phyloP scores from a whole-genome alignment of 1,139 yeast species.

The Scheffersomyces quercinus region DNA sequence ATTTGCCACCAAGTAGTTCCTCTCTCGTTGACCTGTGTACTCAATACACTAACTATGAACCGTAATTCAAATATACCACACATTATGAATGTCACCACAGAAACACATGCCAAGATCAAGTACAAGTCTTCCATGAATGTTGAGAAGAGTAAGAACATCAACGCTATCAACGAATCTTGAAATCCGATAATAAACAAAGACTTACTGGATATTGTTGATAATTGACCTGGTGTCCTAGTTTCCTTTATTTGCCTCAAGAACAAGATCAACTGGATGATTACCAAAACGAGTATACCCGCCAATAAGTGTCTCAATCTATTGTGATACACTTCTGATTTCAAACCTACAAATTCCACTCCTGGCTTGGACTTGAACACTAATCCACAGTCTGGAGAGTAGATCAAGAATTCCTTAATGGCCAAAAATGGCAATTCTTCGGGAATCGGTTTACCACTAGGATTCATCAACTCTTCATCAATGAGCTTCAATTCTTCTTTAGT shows the following conservation, averaged over 20 bases:
- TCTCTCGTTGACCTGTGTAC: conserved; percentile 75
- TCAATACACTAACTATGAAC: conserved; percentile 66
- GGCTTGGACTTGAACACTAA: conserved; percentile 43
- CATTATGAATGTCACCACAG: conserved; percentile 68
- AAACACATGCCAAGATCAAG: conserved; percentile 66
- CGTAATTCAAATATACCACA: conserved; percentile 78
- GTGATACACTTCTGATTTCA: conserved; percentile 52
- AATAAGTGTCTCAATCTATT: conserved; percentile 45
- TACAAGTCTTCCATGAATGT: conserved; percentile 57
- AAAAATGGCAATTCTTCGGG: conserved; percentile 54
- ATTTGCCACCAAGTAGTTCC: conserved; percentile 64
- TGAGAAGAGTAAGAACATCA: conserved; percentile 61
- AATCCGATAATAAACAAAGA: conserved; percentile 61
- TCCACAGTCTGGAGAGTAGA: conserved; percentile 92
- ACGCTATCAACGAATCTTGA: conserved; percentile 72
- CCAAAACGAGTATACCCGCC: conserved; percentile 49
- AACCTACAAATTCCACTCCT: conserved; percentile 47
- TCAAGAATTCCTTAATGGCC: conserved; percentile 51
- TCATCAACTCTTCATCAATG: conserved; percentile 69
- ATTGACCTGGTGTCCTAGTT: conserved; percentile 77
- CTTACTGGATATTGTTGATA: conserved; percentile 39
- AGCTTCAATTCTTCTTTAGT: conserved; percentile 52
- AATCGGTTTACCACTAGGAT: conserved; percentile 79
- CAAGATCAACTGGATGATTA: conserved; percentile 28
- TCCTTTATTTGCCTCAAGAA: conserved; percentile 63